These are phyloP conservation scores for Camellia granthamiana DNA, from an alignment of 148 eudicot genomes.

Conservation along the genomic window DNA sequence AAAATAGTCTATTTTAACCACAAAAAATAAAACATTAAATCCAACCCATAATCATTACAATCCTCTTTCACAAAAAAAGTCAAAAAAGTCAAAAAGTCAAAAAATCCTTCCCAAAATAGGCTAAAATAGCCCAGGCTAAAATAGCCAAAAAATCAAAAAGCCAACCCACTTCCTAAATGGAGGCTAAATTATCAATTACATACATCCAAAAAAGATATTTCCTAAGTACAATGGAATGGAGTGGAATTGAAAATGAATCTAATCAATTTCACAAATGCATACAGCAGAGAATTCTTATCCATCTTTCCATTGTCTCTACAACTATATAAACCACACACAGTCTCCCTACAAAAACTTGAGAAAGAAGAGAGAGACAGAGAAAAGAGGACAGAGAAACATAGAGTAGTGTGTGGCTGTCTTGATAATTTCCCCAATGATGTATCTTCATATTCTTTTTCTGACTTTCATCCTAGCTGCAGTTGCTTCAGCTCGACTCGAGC, in stretches of 20 bases:
- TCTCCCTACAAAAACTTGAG: background rate
- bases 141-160: no score
- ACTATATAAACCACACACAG: slow-evolving; percentile 16
- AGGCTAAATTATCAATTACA: background rate
- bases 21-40: no score
- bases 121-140: no score
- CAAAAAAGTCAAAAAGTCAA: no score
- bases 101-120: no score
- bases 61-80: no score
- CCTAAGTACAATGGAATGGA: background rate
- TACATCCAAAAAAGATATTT: background rate
- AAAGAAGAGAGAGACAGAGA: background rate
- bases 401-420: background rate
- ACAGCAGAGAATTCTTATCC: slow-evolving; percentile 17
- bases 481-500: background rate
- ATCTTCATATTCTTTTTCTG: background rate
- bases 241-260: background rate
- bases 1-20: no score
- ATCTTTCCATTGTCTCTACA: background rate
- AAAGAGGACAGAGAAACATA: background rate
- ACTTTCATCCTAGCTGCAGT: background rate
- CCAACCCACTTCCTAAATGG: no score
- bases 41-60: no score
- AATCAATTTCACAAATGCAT: background rate
- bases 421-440: background rate